phyloP scores from a whole-genome alignment of 2,329 filamentous ascomycete genomes.

The Trichophaea hybrida region DNA sequence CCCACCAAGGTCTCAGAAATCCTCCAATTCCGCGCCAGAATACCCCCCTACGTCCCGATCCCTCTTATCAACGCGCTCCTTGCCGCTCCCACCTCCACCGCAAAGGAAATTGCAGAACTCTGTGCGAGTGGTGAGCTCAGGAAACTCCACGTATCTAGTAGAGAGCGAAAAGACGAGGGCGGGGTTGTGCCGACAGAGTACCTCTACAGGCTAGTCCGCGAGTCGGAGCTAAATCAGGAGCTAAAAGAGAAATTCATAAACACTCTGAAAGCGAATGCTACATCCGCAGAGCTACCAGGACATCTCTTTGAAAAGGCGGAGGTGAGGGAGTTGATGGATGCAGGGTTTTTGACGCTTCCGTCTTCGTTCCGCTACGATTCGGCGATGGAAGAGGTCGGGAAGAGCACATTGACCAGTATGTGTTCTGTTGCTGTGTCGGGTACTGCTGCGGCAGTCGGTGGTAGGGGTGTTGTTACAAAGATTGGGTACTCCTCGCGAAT shows the following conservation, averaged over 20 bases:
- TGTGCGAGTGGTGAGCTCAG: not conserved
- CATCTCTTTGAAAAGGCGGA: not conserved
- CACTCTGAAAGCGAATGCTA: not conserved
- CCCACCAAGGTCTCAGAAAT: conserved; percentile 14
- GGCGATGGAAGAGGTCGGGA: not conserved
- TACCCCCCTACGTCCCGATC: conserved; percentile 5
- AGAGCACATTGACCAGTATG: not conserved
- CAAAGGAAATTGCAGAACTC: not conserved
- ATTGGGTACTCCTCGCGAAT: not conserved
- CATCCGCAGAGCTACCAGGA: not conserved
- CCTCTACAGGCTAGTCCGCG: not conserved
- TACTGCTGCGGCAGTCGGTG: not conserved
- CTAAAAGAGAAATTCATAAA: not conserved
- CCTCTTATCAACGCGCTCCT: not conserved
- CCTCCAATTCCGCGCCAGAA: conserved; percentile 10
- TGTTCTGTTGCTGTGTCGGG: not conserved
- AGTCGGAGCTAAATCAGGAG: not conserved
- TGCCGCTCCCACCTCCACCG: not conserved
- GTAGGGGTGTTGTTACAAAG: not conserved
- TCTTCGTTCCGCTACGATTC: not conserved
- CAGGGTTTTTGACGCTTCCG: not conserved
- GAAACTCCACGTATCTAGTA: not conserved
- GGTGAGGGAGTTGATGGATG: not conserved
- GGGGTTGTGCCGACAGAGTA: not conserved
- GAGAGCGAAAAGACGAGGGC: not conserved